Conservation (phyloP, 441 rosid species). For the Arabidopsis hybrid region DNA sequence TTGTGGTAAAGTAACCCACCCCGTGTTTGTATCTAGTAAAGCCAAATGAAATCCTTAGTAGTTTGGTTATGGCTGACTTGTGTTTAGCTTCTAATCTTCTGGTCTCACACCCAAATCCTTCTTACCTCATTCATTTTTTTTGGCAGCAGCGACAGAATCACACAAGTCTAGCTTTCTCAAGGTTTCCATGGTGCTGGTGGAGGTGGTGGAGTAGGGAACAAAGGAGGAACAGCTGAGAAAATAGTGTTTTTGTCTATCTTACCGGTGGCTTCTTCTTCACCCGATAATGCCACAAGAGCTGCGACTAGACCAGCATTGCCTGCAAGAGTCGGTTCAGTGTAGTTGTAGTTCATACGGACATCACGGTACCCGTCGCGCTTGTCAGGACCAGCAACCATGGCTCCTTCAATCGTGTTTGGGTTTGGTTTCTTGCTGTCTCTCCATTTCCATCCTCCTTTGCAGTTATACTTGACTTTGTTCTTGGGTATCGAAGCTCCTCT, state of each 20-base stretch:
- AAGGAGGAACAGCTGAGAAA: conserved; percentile 93
- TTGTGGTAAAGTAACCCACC: conserved; percentile 20
- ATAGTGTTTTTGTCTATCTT: conserved; percentile 88
- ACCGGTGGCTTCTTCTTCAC: conserved; percentile 50
- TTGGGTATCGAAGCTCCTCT: conserved; percentile 94
- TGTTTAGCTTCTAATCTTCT: conserved; percentile 28
- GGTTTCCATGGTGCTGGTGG: conserved; percentile 98
- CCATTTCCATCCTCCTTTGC: conserved; percentile 98
- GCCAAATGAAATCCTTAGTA: conserved; percentile 39
- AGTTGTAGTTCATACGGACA: conserved; percentile 86
- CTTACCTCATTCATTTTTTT: conserved; percentile 23
- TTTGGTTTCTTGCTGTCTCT: conserved; percentile 78
- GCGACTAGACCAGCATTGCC: conserved; percentile 95
- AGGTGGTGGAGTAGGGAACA: conserved; percentile 97
- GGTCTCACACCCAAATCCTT: conserved; percentile 18
- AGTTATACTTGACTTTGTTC: conserved; percentile 70
- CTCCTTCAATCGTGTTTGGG: conserved; percentile 84
- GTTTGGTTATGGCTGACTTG: conserved; percentile 35
- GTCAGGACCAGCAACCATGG: conserved; percentile 99
- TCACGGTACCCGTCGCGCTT: conserved; percentile 82
- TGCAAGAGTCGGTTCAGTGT: conserved; percentile 95
- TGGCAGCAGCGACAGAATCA: conserved; percentile 16
- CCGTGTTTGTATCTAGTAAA: conserved; percentile 28
- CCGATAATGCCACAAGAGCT: conserved; percentile 86
- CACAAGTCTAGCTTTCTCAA: conserved; percentile 46